Percentiles rank a stretch among this genome's conserved stretches.
Conservation (phyloP, 768 basidiomycete species). For the Tricholoma terreum region DNA sequence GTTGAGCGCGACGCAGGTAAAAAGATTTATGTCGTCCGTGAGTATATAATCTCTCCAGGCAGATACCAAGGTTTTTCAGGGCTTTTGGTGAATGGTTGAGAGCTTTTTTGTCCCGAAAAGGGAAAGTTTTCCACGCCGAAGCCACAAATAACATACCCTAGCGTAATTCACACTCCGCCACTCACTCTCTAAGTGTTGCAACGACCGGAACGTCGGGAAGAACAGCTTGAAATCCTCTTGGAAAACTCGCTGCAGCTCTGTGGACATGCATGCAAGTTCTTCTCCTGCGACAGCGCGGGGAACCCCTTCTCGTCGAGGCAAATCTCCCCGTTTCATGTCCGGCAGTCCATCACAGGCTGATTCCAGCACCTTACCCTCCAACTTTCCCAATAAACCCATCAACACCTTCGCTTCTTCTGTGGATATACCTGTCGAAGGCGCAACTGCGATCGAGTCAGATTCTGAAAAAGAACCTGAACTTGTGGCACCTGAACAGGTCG, state of each 20-base stretch:
- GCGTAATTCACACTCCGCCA: conserved; percentile 42
- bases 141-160: conserved; percentile 43
- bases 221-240: conserved; percentile 28
- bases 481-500: conserved; percentile 34
- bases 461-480: conserved; percentile 33
- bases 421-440: conserved; percentile 75
- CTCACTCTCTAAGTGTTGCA: conserved; percentile 40
- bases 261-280: conserved; percentile 43
- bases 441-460: conserved; percentile 57
- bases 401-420: conserved; percentile 65
- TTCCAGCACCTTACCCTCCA: conserved; percentile 42
- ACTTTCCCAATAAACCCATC: conserved; percentile 48
- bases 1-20: neutral
- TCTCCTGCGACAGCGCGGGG: conserved; percentile 51
- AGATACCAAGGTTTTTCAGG: conserved; percentile 9
- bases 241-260: conserved; percentile 33
- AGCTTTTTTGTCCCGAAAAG: conserved; percentile 24
- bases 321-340: conserved; percentile 54
- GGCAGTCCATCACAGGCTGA: conserved; percentile 47
- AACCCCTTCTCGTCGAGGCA: conserved; percentile 60
- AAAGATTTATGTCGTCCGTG: neutral
- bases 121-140: conserved; percentile 46
- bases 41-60: neutral
- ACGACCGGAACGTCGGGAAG: conserved; percentile 40
- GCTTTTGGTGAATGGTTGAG: conserved; percentile 14